Evolutionary conservation across 2,329 filamentous ascomycete genomes (phyloP).

Genomic region (Blastomyces percursus): DNA sequence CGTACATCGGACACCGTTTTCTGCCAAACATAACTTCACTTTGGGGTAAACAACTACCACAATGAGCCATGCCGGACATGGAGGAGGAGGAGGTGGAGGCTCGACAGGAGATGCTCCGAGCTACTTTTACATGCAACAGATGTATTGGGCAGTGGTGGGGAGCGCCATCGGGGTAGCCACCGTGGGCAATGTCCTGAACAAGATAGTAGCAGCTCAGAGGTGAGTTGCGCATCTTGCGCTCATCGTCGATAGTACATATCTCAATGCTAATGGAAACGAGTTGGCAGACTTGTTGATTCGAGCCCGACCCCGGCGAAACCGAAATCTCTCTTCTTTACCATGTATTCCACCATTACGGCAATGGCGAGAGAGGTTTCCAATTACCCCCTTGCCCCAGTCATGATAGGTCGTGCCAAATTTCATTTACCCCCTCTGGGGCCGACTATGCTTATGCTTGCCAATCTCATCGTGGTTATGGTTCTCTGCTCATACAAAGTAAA

Average conservation of each 20-base stretch:
- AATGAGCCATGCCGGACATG: slow-evolving; percentile 8
- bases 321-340: slow-evolving; percentile 37
- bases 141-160: slow-evolving; percentile 44
- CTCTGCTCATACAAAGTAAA: slow-evolving; percentile 48
- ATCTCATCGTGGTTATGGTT: slow-evolving; percentile 42
- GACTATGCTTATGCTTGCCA: slow-evolving; percentile 28
- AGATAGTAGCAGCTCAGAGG: slow-evolving; percentile 41
- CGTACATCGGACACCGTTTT: background rate
- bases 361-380: slow-evolving; percentile 44
- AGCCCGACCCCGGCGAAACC: slow-evolving; percentile 43
- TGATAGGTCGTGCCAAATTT: slow-evolving; percentile 22
- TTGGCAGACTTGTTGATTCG: slow-evolving; percentile 36
- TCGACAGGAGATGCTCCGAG: slow-evolving; percentile 32
- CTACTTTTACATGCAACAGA: slow-evolving; percentile 39
- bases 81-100: slow-evolving; percentile 7
- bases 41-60: background rate
- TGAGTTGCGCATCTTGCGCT: slow-evolving; percentile 15
- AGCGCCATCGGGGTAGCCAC: slow-evolving; percentile 27
- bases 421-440: slow-evolving; percentile 33
- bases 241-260: background rate
- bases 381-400: slow-evolving; percentile 32
- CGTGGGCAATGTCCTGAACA: slow-evolving; percentile 35
- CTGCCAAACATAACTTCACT: background rate
- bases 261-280: background rate
- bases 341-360: slow-evolving; percentile 44